These are phyloP conservation scores for Nakazawaea wickerhamii DNA, from an alignment of 805 yeast species.

Conservation along the genomic window DNA sequence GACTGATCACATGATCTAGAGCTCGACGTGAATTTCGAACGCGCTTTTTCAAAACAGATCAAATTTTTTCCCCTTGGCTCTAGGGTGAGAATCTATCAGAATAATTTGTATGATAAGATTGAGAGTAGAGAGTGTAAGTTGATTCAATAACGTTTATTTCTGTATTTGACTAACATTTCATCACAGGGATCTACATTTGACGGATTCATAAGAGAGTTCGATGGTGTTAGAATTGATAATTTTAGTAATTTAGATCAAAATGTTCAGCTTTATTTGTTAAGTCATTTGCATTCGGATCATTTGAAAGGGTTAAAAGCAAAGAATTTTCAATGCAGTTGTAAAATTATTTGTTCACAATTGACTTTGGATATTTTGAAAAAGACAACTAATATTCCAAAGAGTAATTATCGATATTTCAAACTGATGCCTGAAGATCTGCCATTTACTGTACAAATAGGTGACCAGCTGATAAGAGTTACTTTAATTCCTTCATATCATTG, in stretches of 20 bases:
- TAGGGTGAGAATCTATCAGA: background rate
- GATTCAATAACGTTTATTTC: background rate
- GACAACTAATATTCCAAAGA: background rate
- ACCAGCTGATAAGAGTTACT: constrained; percentile 28
- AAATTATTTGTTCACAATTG: constrained; percentile 41
- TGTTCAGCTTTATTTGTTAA: constrained; percentile 29
- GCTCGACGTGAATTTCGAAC: constrained; percentile 3
- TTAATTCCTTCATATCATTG: constrained; percentile 51
- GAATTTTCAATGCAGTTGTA: constrained; percentile 25
- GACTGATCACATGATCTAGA: background rate
- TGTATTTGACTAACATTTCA: background rate
- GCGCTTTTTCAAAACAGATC: background rate
- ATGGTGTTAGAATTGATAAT: constrained; percentile 36
- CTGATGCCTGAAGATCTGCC: constrained; percentile 3
- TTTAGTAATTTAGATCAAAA: constrained; percentile 16
- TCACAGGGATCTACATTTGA: constrained; percentile 26
- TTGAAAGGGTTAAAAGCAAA: constrained; percentile 37
- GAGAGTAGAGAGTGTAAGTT: constrained; percentile 7
- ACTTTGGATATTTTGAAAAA: constrained; percentile 22
- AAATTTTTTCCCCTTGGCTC: background rate
- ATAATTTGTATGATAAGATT: constrained; percentile 1
- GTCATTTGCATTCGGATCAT: constrained; percentile 56
- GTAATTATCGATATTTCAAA: constrained; percentile 14
- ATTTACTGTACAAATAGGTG: constrained; percentile 16
- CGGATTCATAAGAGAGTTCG: constrained; percentile 43